These are phyloP conservation scores for Mycena filopes DNA, from an alignment of 768 basidiomycete genomes.

Conservation along the genomic window DNA sequence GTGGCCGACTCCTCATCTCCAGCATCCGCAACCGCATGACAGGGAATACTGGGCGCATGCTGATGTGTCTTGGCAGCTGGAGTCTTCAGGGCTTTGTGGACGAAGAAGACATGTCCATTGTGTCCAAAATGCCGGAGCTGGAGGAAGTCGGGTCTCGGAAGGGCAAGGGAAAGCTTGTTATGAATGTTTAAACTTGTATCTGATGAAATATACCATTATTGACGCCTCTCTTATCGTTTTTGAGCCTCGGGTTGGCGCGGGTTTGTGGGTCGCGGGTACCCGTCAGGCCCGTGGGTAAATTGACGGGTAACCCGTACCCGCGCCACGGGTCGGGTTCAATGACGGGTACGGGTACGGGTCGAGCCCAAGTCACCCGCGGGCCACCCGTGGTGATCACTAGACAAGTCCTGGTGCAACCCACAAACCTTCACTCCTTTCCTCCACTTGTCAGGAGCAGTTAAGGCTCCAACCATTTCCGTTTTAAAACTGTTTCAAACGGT, in stretches of 20 bases:
- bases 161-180: neutral
- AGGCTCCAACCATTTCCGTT: no score
- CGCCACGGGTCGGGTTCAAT: neutral
- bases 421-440: no score
- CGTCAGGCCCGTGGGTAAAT: neutral
- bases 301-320: no score
- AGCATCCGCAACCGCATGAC: slow-evolving; percentile 39
- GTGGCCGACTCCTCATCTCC: slow-evolving; percentile 39
- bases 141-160: slow-evolving; percentile 9
- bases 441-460: no score
- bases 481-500: no score
- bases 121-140: slow-evolving; percentile 30
- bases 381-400: slow-evolving; percentile 5
- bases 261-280: slow-evolving; percentile 3
- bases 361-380: neutral
- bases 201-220: neutral
- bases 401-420: no score
- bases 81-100: slow-evolving; percentile 35
- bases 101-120: slow-evolving; percentile 33
- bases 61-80: slow-evolving; percentile 42
- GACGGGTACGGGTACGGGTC: slow-evolving; percentile 7
- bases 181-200: neutral
- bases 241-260: neutral
- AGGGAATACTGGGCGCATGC: slow-evolving; percentile 32
- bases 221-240: no score